Base-by-base conservation (phyloP, 2,329 filamentous ascomycete species). In the Fusarium phyllophilum region DNA sequence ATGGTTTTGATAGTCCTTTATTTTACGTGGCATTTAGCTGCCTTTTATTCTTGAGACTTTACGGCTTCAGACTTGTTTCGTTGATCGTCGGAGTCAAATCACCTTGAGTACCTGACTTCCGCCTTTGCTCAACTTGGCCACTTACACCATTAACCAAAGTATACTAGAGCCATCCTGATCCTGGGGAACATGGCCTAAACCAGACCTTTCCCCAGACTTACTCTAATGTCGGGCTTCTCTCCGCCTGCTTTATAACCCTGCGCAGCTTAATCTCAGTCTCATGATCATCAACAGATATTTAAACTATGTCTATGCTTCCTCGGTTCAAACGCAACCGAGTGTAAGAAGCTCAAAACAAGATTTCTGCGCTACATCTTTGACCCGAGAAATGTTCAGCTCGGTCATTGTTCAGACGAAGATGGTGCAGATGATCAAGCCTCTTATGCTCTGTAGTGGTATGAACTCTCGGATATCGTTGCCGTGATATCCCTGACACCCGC, bases 291-390 rank as follows among this genome's bases (percentile, higher is more conserved):
- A 14, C 1, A 8, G 7, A 12, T 39, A 54, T 39, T 36, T 24
- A 26, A 10, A 17, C 3, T n/a, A 15, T n/a, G 34, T 0, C 3
- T 13, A 8, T 0, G 3, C 18, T 29, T 39, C n/a, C 24, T 54
- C 51, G 51, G 51, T 8, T 18, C 12, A 54, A 54, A 39, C 24
- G 18, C 18, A 13, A 18, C 34, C 51, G 51, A 54, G 51, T 54
- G 12, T 0, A 54, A 29, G 3, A 29, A 5, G 26, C 26, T 29
- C 26, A 29, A 29, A 29, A 29, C 6, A n/a, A 6, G 34, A 24
- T 15, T 54, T 1, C 4, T 29, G 5, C 34, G 51, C 24, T 54
- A n/a, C n/a, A 54, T 54, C 34, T 38, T 54, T 54, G 34, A 26
- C 34, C 51, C 51, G 34, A 39, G 6, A 39, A 39, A 39, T 4